Evolutionary conservation across 768 basidiomycete species (phyloP), one percentile per base, ranked within the genome.

Genomic region (Cystobasidium ongulense): DNA sequence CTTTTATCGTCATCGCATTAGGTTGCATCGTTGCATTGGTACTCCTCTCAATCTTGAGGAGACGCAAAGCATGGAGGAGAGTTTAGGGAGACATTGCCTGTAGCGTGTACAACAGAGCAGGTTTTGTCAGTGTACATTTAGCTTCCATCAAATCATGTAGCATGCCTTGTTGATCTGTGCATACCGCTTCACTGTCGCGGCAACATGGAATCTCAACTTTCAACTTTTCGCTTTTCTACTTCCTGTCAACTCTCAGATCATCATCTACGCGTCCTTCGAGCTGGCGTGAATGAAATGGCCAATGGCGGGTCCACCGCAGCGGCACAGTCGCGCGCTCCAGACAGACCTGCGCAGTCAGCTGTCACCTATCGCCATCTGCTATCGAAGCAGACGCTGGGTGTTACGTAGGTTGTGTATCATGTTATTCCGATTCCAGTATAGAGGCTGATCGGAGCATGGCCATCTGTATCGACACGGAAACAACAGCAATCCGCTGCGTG

Each of bases 331-430:
- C 65, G 13, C 21, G 50, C 63, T 8, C 3, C 31, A 38, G 63
- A 64, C 31, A 64, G 29, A 21, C 1, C 46, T 50, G 46, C 46
- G n/a, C 46, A 43, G n/a, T 21, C 38, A 11, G 68, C 80, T 1
- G 88, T 93, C 74, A 92, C 91, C 5, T 92, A 92, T 80, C 86
- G 90, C 11, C 90, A 91, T 77, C 78, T 92, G 13, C 84, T 87
- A 50, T 86, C 88, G 0, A 85, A 63, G 66, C 65, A 86, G 33
- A 87, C 85, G 75, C 85, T 88, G 18, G 89, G 88, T 23, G 86
- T 87, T 43, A 85, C 84, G 77, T 90, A 59, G 7, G 46, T 23
- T 59, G 33, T 23, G 8, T 2, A 1, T 10, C 29, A 43, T 52
- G 33, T 13, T n/a, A 23, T 23, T 25, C 35, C 8, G 7, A 17